Base-by-base conservation (phyloP, 2,329 filamentous ascomycete species). In the Bisporella sp. region DNA sequence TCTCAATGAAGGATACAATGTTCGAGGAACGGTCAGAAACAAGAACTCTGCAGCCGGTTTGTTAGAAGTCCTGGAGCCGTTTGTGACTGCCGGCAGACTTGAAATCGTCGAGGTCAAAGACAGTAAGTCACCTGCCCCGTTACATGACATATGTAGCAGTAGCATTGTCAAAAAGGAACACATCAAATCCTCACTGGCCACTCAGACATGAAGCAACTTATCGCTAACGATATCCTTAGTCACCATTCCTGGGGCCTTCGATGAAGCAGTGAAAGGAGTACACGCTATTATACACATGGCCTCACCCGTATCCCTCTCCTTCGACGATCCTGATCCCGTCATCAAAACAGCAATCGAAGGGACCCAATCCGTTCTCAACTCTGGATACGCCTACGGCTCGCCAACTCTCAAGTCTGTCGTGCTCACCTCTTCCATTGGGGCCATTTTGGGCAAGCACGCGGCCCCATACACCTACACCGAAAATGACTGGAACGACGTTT, bases 321-420 rank as follows among this genome's bases (percentile, higher is more conserved):
- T 66, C 6, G 50, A 53, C 5, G 62, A 57, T 11, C 68, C 67
- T 54, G 60, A 65, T 39, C 39, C 59, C 5, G 55, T 56, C 30
- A 59, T 67, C 29, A 52, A 54, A 8, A 49, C 54, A 5, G 57
- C 63, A 5, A 57, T 62, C 5, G 57, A 55, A 29, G 61, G 65
- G 1, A 62, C 59, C 4, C 59, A 62, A 8, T 55, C 55, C 0
- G 31, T 65, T 5, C 64, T 68, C 4, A 53, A 56, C 31, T 57
- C 57, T 1, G 64, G 65, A 0, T 54, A 63, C 31, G 66, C 67
- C 54, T 54, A 57, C 4, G 66, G 64, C 2, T 21, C 21, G 21
- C 54, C 66, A 0, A 62, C 61, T 5, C 62, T 77, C 0, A 67
- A 66, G 49, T 63, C 69, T 1, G 68, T 75, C 31, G 68, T 75